Evolutionary conservation across 2,329 filamentous ascomycete species (phyloP).

Genomic region (Penicillium sp.): DNA sequence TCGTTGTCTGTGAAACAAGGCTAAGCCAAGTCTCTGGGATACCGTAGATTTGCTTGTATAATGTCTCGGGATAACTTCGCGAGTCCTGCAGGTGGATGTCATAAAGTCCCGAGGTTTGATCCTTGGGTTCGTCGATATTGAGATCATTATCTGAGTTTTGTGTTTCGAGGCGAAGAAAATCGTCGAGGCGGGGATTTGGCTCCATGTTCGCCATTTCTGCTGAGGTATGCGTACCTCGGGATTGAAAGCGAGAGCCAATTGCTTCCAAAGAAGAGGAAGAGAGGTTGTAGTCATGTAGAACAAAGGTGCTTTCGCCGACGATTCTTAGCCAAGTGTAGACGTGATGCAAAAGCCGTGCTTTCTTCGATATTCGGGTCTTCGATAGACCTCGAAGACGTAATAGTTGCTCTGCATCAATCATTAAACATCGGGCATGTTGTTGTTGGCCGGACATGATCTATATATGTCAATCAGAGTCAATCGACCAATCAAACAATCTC

Average conservation of each 20-base stretch:
- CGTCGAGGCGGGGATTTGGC: conserved; percentile 36
- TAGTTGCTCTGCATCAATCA: conserved; percentile 41
- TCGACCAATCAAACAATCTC: no score
- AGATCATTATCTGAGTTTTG: conserved; percentile 38
- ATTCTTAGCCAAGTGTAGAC: conserved; percentile 42
- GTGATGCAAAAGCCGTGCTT: conserved; percentile 41
- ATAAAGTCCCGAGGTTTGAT: conserved; percentile 30
- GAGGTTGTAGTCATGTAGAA: conserved; percentile 30
- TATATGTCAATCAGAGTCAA: conserved; percentile 1
- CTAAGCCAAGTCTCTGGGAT: conserved; percentile 48
- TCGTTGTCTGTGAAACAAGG: conserved; percentile 46
- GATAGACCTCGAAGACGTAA: conserved; percentile 38
- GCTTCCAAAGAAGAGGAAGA: conserved; percentile 24
- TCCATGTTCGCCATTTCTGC: conserved; percentile 9
- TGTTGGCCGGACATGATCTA: conserved; percentile 32
- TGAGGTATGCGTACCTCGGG: not conserved
- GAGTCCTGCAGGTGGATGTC: conserved; percentile 45
- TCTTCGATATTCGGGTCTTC: conserved; percentile 38
- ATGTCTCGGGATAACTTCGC: conserved; percentile 33
- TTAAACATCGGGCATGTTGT: conserved; percentile 35
- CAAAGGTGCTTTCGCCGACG: conserved; percentile 38
- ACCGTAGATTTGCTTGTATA: conserved; percentile 45
- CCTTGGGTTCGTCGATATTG: conserved; percentile 42
- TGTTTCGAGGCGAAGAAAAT: conserved; percentile 41
- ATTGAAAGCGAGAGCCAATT: conserved; percentile 14